phyloP scores from a whole-genome alignment of 2,329 filamentous ascomycete species.

The Helminthosporium solani region DNA sequence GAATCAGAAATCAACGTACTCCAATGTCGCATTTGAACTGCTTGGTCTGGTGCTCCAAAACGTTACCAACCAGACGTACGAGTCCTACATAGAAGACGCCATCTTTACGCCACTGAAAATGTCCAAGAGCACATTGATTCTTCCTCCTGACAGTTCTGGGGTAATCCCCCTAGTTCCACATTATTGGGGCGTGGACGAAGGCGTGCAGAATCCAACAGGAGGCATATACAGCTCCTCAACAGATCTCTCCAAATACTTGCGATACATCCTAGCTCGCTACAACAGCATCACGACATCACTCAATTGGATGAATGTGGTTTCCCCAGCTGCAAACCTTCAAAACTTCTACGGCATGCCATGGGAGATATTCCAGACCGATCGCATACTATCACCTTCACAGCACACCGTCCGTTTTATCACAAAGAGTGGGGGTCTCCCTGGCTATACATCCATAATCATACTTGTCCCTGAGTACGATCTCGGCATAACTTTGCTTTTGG shows the following conservation, averaged over 20 bases:
- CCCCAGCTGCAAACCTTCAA: slow-evolving; percentile 37
- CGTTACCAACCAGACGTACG: slow-evolving; percentile 40
- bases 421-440: slow-evolving; percentile 47
- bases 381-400: slow-evolving; percentile 37
- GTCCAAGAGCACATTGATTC: slow-evolving; percentile 28
- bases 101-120: slow-evolving; percentile 44
- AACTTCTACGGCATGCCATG: slow-evolving; percentile 51
- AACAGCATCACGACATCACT: slow-evolving; percentile 44
- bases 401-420: slow-evolving; percentile 48
- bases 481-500: slow-evolving; percentile 45
- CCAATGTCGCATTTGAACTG: slow-evolving; percentile 45
- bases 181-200: slow-evolving; percentile 46
- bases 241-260: slow-evolving; percentile 48
- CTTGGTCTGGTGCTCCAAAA: slow-evolving; percentile 45
- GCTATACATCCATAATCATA: slow-evolving; percentile 45
- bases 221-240: slow-evolving; percentile 46
- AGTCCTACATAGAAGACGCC: slow-evolving; percentile 40
- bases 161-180: slow-evolving; percentile 40
- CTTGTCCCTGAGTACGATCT: slow-evolving; percentile 48
- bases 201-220: slow-evolving; percentile 47
- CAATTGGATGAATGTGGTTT: slow-evolving; percentile 49
- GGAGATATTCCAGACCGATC: slow-evolving; percentile 49
- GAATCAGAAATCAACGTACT: slow-evolving; percentile 47
- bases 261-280: slow-evolving; percentile 46
- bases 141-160: slow-evolving; percentile 38